Base-by-base conservation (phyloP, 2,329 filamentous ascomycete species). In the Trichoderma breve region DNA sequence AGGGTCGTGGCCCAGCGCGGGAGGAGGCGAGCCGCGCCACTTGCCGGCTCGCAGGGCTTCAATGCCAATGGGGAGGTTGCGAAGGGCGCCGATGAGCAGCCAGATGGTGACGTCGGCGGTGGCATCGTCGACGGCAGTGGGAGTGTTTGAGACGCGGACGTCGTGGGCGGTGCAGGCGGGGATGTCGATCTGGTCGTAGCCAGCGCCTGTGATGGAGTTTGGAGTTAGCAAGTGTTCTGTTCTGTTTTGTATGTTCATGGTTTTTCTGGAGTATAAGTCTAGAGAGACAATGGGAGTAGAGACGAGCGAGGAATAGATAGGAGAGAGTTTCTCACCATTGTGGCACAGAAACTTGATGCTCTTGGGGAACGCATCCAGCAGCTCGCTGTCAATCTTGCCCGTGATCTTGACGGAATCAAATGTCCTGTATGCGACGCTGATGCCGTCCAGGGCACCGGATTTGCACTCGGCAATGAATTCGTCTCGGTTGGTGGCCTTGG, bases 91-190 rank as follows among this genome's bases (percentile, higher is more conserved):
- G 62, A 97, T 84, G 74, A 97, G 90, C 4, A 97, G 86, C 79
- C 94, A 97, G 78, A 97, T 90, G 77, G 88, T 92, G 8, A 90
- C 87, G 80, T 97, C 94, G 71, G 94, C 94, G 0, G 94, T 97
- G 47, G 93, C 89, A 79, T 96, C 92, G 80, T 96, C 91, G 57
- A 94, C 92, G 32, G 92, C 91, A 0, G 88, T 90, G n/a, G 93
- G 94, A 1, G 92, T 91, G 81, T 97, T 96, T 74, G 92, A 94
- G 39, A 97, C 92, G 55, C 84, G 86, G 74, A 97, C 87, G 28
- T 84, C 84, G 68, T 89, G 89, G 1, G 84, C 84, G 11, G 89
- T 91, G 84, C 93, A 95, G 51, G 92, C 91, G 61, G 87, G 80
- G 9, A 95, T 85, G 80, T 95, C 91, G 74, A 97, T 86, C 80